Percentiles rank a stretch among this genome's conserved stretches.
Evolutionary conservation across 2,329 filamentous ascomycete species (phyloP).

Genomic region (Sclerotinia glacialis): DNA sequence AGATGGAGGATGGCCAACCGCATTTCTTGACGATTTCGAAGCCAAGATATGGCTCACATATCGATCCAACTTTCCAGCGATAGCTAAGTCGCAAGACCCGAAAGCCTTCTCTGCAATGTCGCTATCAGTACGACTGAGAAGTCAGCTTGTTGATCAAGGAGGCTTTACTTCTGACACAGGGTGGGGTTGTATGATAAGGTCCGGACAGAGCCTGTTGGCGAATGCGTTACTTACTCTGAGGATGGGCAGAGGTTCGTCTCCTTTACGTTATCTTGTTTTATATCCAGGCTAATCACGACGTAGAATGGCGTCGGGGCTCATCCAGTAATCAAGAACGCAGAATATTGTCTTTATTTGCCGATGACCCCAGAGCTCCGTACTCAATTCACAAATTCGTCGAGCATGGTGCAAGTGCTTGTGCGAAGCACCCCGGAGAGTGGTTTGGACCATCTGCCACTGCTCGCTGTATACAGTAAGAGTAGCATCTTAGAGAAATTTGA

Average conservation of each 20-base stretch:
- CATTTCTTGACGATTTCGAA: constrained; percentile 90
- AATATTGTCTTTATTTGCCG: constrained; percentile 80
- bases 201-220: constrained; percentile 87
- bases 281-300: constrained; percentile 30
- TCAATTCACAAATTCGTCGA: constrained; percentile 93
- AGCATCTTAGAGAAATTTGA: neutral
- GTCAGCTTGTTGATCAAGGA: constrained; percentile 69
- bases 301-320: constrained; percentile 72
- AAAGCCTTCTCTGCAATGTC: constrained; percentile 71
- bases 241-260: constrained; percentile 69
- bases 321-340: constrained; percentile 60
- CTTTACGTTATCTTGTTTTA: neutral
- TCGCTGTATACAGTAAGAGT: constrained; percentile 80
- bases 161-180: constrained; percentile 92
- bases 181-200: constrained; percentile 99
- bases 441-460: constrained; percentile 97
- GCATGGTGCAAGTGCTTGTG: constrained; percentile 81
- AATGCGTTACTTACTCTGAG: constrained; percentile 73
- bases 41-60: constrained; percentile 97
- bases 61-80: constrained; percentile 78
- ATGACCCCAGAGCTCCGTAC: constrained; percentile 81
- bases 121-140: constrained; percentile 79
- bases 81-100: constrained; percentile 74
- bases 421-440: constrained; percentile 96
- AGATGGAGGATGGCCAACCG: constrained; percentile 69